phyloP scores from a whole-genome alignment of 2,329 filamentous ascomycete species.

The Escovopsis sp. region DNA sequence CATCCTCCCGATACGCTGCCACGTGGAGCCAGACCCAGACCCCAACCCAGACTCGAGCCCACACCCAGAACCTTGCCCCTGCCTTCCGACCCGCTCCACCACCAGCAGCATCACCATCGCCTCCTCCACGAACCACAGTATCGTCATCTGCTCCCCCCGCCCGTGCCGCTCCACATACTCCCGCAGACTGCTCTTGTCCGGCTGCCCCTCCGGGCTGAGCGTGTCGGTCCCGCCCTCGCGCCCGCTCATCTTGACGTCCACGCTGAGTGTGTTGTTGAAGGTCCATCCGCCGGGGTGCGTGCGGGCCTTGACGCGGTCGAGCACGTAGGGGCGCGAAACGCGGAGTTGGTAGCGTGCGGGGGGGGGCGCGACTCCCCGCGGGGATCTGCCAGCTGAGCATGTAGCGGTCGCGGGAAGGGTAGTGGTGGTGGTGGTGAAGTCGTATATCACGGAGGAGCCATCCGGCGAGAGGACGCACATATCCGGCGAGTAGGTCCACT shows the following conservation, averaged over 20 bases:
- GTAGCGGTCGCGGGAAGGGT: too few species aligned
- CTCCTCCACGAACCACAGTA: slow-evolving; percentile 22
- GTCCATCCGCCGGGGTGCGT: slow-evolving; percentile 17
- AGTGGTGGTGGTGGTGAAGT: slow-evolving; percentile 16
- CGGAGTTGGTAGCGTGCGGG: slow-evolving; percentile 15
- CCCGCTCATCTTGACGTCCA: slow-evolving; percentile 18
- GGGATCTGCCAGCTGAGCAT: too few species aligned
- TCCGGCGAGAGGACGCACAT: slow-evolving; percentile 15
- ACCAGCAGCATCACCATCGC: slow-evolving; percentile 19
- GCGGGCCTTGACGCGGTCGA: slow-evolving; percentile 19
- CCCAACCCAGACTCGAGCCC: too few species aligned
- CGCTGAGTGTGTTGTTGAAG: slow-evolving; percentile 18
- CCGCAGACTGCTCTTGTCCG: slow-evolving; percentile 12
- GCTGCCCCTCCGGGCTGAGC: not conserved
- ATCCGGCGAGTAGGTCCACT: slow-evolving; percentile 20
- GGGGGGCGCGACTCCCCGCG: slow-evolving; percentile 7
- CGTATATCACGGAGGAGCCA: slow-evolving; percentile 15
- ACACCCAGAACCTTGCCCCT: too few species aligned
- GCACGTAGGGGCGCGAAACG: slow-evolving; percentile 17
- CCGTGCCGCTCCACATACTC: slow-evolving; percentile 20
- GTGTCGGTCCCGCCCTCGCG: slow-evolving; percentile 7
- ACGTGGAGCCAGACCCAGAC: too few species aligned
- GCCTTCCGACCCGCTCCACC: slow-evolving; percentile 11
- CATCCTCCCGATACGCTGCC: slow-evolving; percentile 21
- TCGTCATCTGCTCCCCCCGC: slow-evolving; percentile 20